Percentiles rank a stretch among this genome's conserved stretches.
Evolutionary conservation across 331 rosid species (phyloP).

Genomic region (Acacia pycnantha): DNA sequence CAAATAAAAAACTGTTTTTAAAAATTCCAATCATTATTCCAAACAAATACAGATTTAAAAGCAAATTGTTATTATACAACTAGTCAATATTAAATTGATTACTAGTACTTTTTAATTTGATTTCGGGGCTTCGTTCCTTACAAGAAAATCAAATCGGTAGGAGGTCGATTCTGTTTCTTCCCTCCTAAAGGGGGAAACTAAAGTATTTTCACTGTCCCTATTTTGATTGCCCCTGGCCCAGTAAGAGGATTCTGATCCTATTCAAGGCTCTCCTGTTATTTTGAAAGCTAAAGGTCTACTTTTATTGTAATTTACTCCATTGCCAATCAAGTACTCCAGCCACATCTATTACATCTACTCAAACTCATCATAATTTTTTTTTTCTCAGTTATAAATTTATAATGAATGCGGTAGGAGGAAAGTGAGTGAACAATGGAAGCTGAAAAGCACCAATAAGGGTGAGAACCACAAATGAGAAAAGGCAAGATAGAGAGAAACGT

Average conservation of each 20-base stretch:
- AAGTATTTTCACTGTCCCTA: background rate
- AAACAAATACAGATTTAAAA: no score
- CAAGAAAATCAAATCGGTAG: constrained; percentile 6
- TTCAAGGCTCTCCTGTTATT: constrained; percentile 19
- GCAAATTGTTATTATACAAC: background rate
- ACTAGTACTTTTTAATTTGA: background rate
- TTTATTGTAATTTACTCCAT: constrained; percentile 11
- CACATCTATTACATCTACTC: background rate
- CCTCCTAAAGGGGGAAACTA: background rate
- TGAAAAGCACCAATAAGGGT: constrained; percentile 2
- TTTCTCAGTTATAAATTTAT: background rate
- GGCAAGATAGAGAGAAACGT: background rate
- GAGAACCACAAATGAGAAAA: constrained; percentile 14
- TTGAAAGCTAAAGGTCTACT: background rate
- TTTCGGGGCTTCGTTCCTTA: background rate
- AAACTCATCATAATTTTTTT: background rate
- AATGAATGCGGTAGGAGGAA: background rate
- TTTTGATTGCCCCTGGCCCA: constrained; percentile 27
- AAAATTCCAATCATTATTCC: no score
- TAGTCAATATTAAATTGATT: background rate
- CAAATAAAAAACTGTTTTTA: no score
- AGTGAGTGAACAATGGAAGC: background rate
- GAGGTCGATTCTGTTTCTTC: background rate
- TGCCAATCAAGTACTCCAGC: background rate
- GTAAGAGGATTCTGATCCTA: constrained; percentile 30